These are phyloP conservation scores for Platanthera zijinensis DNA, from an alignment of 106 monocot genomes.

Conservation along the genomic window DNA sequence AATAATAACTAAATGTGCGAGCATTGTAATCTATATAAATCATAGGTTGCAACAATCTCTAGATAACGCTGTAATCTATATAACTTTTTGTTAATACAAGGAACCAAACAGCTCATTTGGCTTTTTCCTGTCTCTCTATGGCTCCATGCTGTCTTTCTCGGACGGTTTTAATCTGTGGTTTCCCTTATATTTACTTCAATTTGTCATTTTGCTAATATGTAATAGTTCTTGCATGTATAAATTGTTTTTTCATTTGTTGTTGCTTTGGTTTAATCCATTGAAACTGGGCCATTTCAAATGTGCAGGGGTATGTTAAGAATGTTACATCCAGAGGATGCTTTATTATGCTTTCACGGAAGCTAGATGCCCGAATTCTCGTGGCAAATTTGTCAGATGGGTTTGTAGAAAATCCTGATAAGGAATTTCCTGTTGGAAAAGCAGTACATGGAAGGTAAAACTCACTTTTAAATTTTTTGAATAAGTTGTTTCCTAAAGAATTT, in stretches of 20 bases:
- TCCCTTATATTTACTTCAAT: not conserved
- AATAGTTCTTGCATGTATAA: not conserved
- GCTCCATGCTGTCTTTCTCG: not conserved
- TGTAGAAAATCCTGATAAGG: constrained; percentile 59
- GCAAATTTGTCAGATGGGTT: constrained; percentile 81
- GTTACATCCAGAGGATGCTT: constrained; percentile 85
- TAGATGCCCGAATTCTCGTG: constrained; percentile 77
- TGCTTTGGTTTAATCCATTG: not conserved
- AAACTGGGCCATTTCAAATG: constrained; percentile 4
- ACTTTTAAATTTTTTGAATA: not conserved
- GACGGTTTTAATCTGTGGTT: not conserved
- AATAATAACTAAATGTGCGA: not conserved
- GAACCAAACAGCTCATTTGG: not conserved
- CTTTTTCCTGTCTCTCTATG: not conserved
- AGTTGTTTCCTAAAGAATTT: not conserved
- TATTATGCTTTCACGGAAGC: constrained; percentile 64
- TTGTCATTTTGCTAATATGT: not conserved
- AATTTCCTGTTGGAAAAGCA: constrained; percentile 75
- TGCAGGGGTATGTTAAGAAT: constrained; percentile 87
- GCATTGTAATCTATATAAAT: not conserved
- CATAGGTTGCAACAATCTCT: not conserved
- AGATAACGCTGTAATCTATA: not conserved
- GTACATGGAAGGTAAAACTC: constrained; percentile 53
- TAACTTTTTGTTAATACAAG: not conserved
- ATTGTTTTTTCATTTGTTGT: too few species aligned